A percentile compares a stretch with the other conserved stretches of the same genome.
Evolutionary conservation across 495 filamentous ascomycete genomes (phyloP).

Genomic region (Penicillium fimorum): DNA sequence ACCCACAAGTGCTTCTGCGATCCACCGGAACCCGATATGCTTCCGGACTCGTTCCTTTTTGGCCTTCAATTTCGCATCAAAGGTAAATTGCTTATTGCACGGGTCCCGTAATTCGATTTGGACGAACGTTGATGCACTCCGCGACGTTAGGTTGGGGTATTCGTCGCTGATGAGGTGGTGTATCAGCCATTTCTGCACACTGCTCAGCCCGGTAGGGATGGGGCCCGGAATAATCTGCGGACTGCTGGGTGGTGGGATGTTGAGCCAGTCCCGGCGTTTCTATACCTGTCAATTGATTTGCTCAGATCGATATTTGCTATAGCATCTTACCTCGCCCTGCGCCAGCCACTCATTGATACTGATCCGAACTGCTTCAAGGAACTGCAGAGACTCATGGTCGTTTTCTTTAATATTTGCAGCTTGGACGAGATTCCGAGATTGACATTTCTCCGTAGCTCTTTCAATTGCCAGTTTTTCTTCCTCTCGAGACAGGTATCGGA

Average conservation of each 20-base stretch:
- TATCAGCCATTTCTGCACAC: conserved; percentile 62
- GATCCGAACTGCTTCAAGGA: conserved; percentile 48
- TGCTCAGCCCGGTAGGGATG: conserved; percentile 33
- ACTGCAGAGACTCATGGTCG: conserved; percentile 56
- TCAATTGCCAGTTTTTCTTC: conserved; percentile 53
- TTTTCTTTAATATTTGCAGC: conserved; percentile 53
- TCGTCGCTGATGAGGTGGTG: conserved; percentile 65
- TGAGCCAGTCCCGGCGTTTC: conserved; percentile 27
- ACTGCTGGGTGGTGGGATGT: conserved; percentile 32
- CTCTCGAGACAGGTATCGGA: conserved; percentile 66
- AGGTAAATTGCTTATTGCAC: conserved; percentile 43
- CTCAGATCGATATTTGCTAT: not conserved
- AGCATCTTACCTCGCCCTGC: conserved; percentile 23
- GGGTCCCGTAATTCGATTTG: conserved; percentile 51
- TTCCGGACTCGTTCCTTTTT: conserved; percentile 44
- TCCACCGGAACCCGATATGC: conserved; percentile 63
- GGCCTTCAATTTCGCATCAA: conserved; percentile 35
- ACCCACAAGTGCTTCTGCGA: conserved; percentile 66
- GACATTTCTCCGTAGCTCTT: conserved; percentile 25
- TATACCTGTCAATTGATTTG: conserved; percentile 7
- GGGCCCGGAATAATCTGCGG: not conserved
- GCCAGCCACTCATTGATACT: conserved; percentile 52
- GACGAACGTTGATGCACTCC: conserved; percentile 48
- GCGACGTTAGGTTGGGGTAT: conserved; percentile 55
- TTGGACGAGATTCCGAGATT: conserved; percentile 26